These are phyloP conservation scores for Nannizzia gypsea DNA, from an alignment of 2,329 filamentous ascomycete genomes.

Conservation along the genomic window DNA sequence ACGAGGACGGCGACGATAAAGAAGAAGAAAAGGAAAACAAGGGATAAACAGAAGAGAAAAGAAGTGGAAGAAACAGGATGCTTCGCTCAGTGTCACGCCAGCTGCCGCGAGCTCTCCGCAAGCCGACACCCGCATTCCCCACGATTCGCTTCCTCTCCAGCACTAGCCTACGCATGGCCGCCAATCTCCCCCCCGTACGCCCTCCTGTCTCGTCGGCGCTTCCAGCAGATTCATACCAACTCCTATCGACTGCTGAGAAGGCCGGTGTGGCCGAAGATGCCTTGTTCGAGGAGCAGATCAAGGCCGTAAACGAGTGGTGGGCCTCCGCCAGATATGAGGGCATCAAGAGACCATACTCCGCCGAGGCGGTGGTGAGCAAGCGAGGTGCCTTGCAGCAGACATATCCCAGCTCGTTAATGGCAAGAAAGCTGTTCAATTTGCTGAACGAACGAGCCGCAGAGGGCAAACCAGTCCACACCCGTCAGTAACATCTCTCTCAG, in stretches of 20 bases:
- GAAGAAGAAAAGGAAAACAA: not conserved
- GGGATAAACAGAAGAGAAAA: not conserved
- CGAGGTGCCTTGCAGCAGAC: constrained; percentile 73
- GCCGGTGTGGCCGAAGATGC: constrained; percentile 70
- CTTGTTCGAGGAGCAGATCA: constrained; percentile 70
- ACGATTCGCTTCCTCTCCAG: constrained; percentile 26
- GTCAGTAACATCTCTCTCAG: constrained; percentile 39
- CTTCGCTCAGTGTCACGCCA: constrained; percentile 27
- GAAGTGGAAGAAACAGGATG: constrained; percentile 17
- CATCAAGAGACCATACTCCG: constrained; percentile 84
- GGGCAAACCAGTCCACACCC: constrained; percentile 85
- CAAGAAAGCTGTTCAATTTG: constrained; percentile 83
- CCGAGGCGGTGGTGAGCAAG: constrained; percentile 86
- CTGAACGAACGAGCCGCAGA: constrained; percentile 64
- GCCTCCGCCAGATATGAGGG: constrained; percentile 68
- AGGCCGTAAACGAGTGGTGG: constrained; percentile 88
- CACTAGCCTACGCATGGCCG: constrained; percentile 42
- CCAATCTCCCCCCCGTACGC: constrained; percentile 42
- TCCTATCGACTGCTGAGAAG: constrained; percentile 67
- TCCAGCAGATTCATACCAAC: constrained; percentile 70
- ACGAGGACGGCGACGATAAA: not conserved
- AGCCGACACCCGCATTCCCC: constrained; percentile 17
- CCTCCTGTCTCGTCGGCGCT: constrained; percentile 51
- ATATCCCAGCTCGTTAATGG: constrained; percentile 91
- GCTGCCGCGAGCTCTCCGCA: constrained; percentile 23